Percentiles rank a stretch among this genome's conserved stretches.
Conservation (phyloP, 1,284 basidiomycete species). For the Ceraceosorus guamensis region DNA sequence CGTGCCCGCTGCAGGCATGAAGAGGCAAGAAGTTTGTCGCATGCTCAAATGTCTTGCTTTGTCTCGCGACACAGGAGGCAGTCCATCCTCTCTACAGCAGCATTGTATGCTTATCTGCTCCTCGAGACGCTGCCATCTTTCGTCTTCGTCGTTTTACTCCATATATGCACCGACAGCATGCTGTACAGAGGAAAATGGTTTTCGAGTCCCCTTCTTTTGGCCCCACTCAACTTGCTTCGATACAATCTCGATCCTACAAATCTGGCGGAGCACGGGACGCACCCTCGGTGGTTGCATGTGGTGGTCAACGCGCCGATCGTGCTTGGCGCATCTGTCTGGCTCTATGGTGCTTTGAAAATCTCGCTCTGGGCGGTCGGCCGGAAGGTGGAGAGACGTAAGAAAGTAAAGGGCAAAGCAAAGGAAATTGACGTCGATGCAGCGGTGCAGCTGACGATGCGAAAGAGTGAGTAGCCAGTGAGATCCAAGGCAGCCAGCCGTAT, state of each 20-base stretch:
- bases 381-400: background rate
- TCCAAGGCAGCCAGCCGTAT: background rate
- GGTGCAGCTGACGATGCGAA: background rate
- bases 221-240: slow-evolving; percentile 43
- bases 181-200: slow-evolving; percentile 7
- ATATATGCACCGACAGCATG: slow-evolving; percentile 14
- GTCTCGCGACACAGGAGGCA: background rate
- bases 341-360: background rate
- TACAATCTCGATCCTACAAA: slow-evolving; percentile 45
- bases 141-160: background rate
- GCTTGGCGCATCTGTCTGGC: slow-evolving; percentile 23
- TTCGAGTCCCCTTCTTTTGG: slow-evolving; percentile 6
- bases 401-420: background rate
- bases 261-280: slow-evolving; percentile 45
- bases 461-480: background rate
- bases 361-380: background rate
- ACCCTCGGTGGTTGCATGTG: slow-evolving; percentile 45
- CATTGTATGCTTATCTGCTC: no score
- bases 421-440: background rate
- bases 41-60: no score
- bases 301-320: slow-evolving; percentile 47
- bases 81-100: no score
- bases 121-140: slow-evolving; percentile 1
- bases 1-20: no score
- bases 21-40: no score